Percentiles rank a stretch among this genome's conserved stretches.
These are phyloP conservation scores for Heterobasidion parviporum DNA, from an alignment of 1,284 basidiomycete genomes.

Conservation along the genomic window DNA sequence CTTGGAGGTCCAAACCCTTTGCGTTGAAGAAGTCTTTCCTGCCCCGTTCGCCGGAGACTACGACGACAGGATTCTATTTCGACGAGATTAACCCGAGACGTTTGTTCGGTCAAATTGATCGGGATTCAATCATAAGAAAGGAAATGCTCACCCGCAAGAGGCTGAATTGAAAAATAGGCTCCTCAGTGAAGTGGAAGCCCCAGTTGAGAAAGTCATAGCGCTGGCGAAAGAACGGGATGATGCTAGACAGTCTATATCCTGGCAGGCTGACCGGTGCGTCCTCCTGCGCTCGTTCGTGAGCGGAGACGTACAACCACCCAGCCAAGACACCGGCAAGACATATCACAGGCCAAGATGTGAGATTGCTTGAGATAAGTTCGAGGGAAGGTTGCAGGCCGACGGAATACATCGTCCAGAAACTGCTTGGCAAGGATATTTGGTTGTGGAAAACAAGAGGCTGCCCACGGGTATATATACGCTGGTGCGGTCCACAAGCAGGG, in stretches of 20 bases:
- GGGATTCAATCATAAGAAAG: conserved; percentile 5
- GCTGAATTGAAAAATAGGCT: conserved; percentile 57
- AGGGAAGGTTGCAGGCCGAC: conserved; percentile 53
- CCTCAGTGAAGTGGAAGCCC: conserved; percentile 57
- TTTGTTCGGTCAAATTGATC: conserved; percentile 1
- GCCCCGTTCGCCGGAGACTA: conserved; percentile 64
- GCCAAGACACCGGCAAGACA: conserved; percentile 48
- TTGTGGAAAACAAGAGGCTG: not conserved
- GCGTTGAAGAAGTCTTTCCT: conserved; percentile 60
- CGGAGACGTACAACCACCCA: conserved; percentile 40
- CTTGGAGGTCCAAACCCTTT: conserved; percentile 60
- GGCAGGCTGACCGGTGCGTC: conserved; percentile 46
- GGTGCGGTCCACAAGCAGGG: not conserved
- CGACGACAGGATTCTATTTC: conserved; percentile 54
- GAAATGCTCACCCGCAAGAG: conserved; percentile 43
- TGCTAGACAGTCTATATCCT: conserved; percentile 43
- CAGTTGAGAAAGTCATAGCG: conserved; percentile 64
- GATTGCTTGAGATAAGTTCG: conserved; percentile 45
- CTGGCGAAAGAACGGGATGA: conserved; percentile 55
- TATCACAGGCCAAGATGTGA: conserved; percentile 18
- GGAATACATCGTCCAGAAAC: conserved; percentile 26
- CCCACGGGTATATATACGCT: conserved; percentile 4
- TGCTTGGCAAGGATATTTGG: too few species aligned
- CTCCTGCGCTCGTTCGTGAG: conserved; percentile 19
- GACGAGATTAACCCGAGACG: conserved; percentile 12